Evolutionary conservation across 495 filamentous ascomycete genomes (phyloP), one percentile per base, ranked within the genome.

Genomic region (Aspergillus kassunensis): DNA sequence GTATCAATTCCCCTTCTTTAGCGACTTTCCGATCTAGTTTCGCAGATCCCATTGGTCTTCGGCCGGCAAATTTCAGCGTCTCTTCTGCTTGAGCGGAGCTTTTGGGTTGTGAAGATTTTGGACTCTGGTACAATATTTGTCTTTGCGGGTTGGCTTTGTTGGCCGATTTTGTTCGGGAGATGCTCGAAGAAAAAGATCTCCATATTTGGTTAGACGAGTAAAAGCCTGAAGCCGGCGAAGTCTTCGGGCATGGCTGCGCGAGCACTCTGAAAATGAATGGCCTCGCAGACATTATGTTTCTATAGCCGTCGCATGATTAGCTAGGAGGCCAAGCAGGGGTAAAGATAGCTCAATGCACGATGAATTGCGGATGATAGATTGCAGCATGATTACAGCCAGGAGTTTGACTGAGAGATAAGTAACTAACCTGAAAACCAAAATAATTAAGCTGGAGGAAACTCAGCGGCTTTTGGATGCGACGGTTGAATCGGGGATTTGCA

Each of bases 121-220:
- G 11, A 7, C 31, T 52, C 11, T 31, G 49, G 21, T 27, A 44
- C 40, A 35, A 24, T 21, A n/a, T 18, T 44, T 46, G 39, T 27
- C 30, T 48, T 42, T 56, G 51, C 48, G 49, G 58, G 49, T 53
- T 64, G 37, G 43, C 41, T 12, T 56, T 61, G 35, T 42, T 20
- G 31, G 62, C 55, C 19, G 41, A 44, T 43, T 61, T 58, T 41
- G 57, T 42, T 33, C 59, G 66, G 20, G 60, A 16, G 16, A 60
- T 55, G 34, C 58, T 72, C 6, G 69, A 67, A n/a, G 62, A 60
- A 41, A 72, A 74, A 31, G 58, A 63, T 20, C 71, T 58, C 66
- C 61, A 70, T 64, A 54, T 49, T 27, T 59, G 43, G 18, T 20
- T 42, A 6, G 53, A 35, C 0, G 31, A 55, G 19, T 57, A 59